These are phyloP conservation scores for Mortierella alpina DNA, from an alignment of 192 early-diverging fungal genomes.

Conservation along the genomic window DNA sequence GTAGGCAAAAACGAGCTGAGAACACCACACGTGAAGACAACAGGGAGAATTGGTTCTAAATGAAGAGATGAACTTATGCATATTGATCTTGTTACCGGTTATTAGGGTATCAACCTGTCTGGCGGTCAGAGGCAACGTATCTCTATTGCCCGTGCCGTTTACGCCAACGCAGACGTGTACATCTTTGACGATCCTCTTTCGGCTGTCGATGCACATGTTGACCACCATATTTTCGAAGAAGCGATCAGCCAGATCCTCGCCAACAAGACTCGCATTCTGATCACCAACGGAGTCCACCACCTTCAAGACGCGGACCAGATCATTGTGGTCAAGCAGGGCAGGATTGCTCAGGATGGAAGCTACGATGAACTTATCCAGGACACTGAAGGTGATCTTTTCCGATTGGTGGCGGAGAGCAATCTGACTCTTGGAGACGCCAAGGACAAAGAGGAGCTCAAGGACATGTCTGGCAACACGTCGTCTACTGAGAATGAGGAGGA, in stretches of 20 bases:
- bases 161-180: constrained; percentile 77
- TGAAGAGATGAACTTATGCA: too few relatives aligned
- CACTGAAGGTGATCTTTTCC: constrained; percentile 62
- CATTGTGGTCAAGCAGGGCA: constrained; percentile 74
- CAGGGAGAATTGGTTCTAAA: too few relatives aligned
- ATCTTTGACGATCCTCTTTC: constrained; percentile 62
- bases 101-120: constrained; percentile 81
- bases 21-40: too few relatives aligned
- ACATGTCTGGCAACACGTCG: too few relatives aligned
- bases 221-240: constrained; percentile 54
- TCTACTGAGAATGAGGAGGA: constrained; percentile 3
- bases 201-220: constrained; percentile 71
- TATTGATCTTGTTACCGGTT: not conserved
- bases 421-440: not conserved
- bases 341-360: constrained; percentile 69
- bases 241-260: constrained; percentile 60
- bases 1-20: not conserved
- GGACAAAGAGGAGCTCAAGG: not conserved
- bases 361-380: constrained; percentile 70
- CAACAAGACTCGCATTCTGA: constrained; percentile 80
- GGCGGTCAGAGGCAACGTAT: constrained; percentile 89
- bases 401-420: constrained; percentile 57
- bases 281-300: constrained; percentile 80
- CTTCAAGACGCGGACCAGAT: constrained; percentile 72
- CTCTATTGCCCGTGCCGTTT: constrained; percentile 78